Percentiles rank a stretch among this genome's conserved stretches.
Conservation (phyloP, 805 yeast genomes). For the Isabelozyma gotoi region DNA sequence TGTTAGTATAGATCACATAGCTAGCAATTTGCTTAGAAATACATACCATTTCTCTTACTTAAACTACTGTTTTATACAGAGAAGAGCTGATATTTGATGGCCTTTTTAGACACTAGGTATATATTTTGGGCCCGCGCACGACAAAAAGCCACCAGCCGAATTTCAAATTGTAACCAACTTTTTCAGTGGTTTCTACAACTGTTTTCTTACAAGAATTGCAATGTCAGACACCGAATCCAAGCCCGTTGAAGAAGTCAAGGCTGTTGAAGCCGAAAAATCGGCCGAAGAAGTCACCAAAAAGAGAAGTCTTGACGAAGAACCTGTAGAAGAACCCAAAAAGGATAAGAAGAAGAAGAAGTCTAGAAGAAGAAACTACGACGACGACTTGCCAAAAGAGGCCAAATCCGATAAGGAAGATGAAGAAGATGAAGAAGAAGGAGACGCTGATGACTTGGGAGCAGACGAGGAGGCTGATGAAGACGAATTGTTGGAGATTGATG, state of each 20-base stretch:
- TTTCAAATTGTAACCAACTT: too few species aligned
- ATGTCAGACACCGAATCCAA: slow-evolving; percentile 1
- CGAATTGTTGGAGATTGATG: slow-evolving; percentile 76
- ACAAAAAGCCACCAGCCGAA: too few species aligned
- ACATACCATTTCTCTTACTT: too few species aligned
- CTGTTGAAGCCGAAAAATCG: slow-evolving; percentile 3
- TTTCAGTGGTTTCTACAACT: too few species aligned
- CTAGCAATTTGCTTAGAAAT: slow-evolving; percentile 2
- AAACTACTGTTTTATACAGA: too few species aligned
- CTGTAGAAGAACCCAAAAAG: slow-evolving; percentile 8
- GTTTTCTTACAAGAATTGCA: not conserved
- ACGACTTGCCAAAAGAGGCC: slow-evolving; percentile 51
- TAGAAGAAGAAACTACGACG: slow-evolving; percentile 58
- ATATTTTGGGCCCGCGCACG: too few species aligned
- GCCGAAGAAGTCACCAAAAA: slow-evolving; percentile 3
- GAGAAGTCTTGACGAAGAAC: slow-evolving; percentile 2
- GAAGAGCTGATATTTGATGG: too few species aligned
- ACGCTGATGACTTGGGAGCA: slow-evolving; percentile 51
- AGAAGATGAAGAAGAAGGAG: slow-evolving; percentile 46
- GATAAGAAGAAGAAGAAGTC: slow-evolving; percentile 44
- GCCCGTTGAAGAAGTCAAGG: slow-evolving; percentile 1
- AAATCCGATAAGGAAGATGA: slow-evolving; percentile 37
- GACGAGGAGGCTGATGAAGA: slow-evolving; percentile 75
- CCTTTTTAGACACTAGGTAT: too few species aligned
- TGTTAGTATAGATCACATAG: slow-evolving; percentile 4